Percentiles rank a stretch among this genome's conserved stretches.
phyloP scores from a whole-genome alignment of 2,329 filamentous ascomycete genomes.

The Tolypocladium guangdongense region DNA sequence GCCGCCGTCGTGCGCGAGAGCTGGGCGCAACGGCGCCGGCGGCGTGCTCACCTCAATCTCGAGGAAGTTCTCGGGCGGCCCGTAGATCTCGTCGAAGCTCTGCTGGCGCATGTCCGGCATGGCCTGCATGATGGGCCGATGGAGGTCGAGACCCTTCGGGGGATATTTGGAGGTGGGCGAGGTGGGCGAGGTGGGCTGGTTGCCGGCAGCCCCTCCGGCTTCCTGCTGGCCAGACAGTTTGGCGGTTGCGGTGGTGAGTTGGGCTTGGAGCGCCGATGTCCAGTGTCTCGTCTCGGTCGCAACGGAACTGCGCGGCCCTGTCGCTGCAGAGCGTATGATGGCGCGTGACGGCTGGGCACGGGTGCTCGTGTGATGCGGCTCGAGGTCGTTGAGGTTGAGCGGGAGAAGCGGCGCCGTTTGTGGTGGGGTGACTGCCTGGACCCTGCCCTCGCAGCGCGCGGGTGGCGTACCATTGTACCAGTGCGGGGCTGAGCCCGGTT shows the following conservation, averaged over 20 bases:
- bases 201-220: slow-evolving; percentile 18
- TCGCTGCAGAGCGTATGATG: not conserved
- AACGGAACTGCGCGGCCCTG: not conserved
- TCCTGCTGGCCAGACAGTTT: slow-evolving; percentile 32
- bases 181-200: slow-evolving; percentile 3
- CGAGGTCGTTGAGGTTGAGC: not conserved
- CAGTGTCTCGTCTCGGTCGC: not conserved
- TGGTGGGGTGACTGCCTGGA: not conserved
- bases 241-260: slow-evolving; percentile 13
- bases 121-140: slow-evolving; percentile 50
- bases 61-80: slow-evolving; percentile 94
- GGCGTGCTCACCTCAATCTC: slow-evolving; percentile 71
- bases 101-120: slow-evolving; percentile 72
- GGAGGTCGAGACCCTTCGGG: slow-evolving; percentile 23
- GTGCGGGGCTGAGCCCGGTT: not conserved
- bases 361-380: not conserved
- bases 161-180: slow-evolving; percentile 9
- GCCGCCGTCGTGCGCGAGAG: not conserved
- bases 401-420: not conserved
- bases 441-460: no score
- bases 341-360: not conserved
- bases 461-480: no score
- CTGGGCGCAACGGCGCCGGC: not conserved
- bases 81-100: slow-evolving; percentile 98
- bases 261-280: not conserved